Base-by-base conservation (phyloP, 2,329 filamentous ascomycete genomes). In the Nemania sp. region DNA sequence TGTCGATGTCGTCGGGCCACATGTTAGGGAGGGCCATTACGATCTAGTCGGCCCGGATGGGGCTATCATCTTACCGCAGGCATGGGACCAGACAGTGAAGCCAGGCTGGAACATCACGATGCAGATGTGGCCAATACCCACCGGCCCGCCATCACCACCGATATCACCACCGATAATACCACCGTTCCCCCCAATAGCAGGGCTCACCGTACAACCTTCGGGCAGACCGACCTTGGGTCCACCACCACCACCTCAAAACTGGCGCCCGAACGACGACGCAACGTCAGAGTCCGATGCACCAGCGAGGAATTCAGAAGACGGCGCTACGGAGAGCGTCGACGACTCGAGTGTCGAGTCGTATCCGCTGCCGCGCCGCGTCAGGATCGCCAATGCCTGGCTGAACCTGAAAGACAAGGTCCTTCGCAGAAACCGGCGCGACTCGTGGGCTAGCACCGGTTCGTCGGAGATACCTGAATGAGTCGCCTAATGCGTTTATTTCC, bases 1-100 rank as follows among this genome's bases (percentile, higher is more conserved):
- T 73, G 89, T 94, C 57, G 91, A 93, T 45, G 82, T 89, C 11
- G 87, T 94, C 54, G 91, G 90, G 0, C 89, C 88, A 5, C 90
- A 93, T 71, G 92, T 95, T 29, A 86, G 87, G 68, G 87, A 91
- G 64, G 92, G 92, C 1, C 90, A 92, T 74, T 94, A 93, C 78
- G 92, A 95, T 76, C 81, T 95, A 54, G 85, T 92, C 58, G 92
- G 91, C 0, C 92, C 92, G 2, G 88, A 92, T 73, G 90, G 90
- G 41, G 90, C 94, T 75, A 93, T 94, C 71, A 93, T 94, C 74
- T 85, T 95, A 49, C 91, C 92, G 3, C 84, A 88, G 64, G 87
- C 93, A 11, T 95, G 92, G 92, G 91, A 94, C 71, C 90, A 89
- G 70, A 89, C 92, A 52, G 83, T 95, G 45, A 85, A 94, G 78